Evolutionary conservation across 164 flowering plant genomes (phyloP), one percentile per base, ranked within the genome.

Genomic region (Warburgia ugandensis): DNA sequence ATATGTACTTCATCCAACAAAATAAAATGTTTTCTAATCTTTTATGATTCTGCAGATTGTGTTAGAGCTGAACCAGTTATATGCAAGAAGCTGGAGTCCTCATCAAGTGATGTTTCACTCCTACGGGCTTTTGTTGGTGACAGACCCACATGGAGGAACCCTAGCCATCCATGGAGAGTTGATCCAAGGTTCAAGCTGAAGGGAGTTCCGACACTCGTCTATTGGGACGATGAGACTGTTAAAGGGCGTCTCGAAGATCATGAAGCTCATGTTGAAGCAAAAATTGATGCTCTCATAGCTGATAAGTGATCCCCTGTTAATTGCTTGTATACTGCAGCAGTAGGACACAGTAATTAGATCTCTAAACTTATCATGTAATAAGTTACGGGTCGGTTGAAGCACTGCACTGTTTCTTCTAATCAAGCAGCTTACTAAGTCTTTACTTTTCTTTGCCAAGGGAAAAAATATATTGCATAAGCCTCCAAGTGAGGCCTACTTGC

Each of bases 1-100:
- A n/a, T n/a, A n/a, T n/a, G n/a, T n/a, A n/a, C n/a, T n/a, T n/a
- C n/a, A n/a, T n/a, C n/a, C n/a, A n/a, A n/a, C n/a, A n/a, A n/a
- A n/a, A n/a, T n/a, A n/a, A n/a, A n/a, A 9, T 14, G 20, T 16
- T 2, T 14, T 16, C 43, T 39, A 39, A 39, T n/a, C 22, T 50
- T 1, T n/a, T 27, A 2, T 36, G 6, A 49, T 31, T 0, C 32
- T 38, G 14, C 72, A 92, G 98, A 92, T 59, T 92, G 98, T 66
- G 95, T 81, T 46, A 78, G 86, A 74, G 98, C 98, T 48, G 98
- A 92, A 48, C 98, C 98, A 5, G 79, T 83, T 17, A 88, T 92
- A 43, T 79, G 80, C 80, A 77, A 80, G 58, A 88, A 75, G 56
- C 71, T 92, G 50, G 95, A 78, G 64, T 80, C 77, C 22, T 70